phyloP scores from a whole-genome alignment of 495 filamentous ascomycete genomes.

The Xylaria intraflava region DNA sequence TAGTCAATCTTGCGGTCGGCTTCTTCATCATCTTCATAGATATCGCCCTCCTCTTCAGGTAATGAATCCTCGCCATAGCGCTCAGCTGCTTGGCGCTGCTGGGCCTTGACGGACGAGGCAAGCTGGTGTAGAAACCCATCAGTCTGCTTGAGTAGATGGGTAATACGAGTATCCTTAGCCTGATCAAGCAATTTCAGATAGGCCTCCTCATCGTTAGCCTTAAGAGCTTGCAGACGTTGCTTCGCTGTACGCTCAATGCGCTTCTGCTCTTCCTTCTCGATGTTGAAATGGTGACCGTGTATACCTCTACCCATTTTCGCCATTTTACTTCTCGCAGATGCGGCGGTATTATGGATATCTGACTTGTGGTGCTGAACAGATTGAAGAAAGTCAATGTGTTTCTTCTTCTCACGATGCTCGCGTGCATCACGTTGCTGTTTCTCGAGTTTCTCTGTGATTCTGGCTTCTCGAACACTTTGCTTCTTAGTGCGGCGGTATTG shows the following conservation, averaged over 20 bases:
- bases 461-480: slow-evolving; percentile 88
- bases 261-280: slow-evolving; percentile 98
- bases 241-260: slow-evolving; percentile 94
- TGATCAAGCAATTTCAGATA: slow-evolving; percentile 95
- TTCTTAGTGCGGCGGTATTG: slow-evolving; percentile 93
- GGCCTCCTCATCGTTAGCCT: slow-evolving; percentile 97
- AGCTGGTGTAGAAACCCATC: slow-evolving; percentile 96
- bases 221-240: slow-evolving; percentile 97
- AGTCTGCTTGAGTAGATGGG: slow-evolving; percentile 90
- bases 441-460: slow-evolving; percentile 96
- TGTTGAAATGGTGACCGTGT: slow-evolving; percentile 81
- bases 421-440: slow-evolving; percentile 96
- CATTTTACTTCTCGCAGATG: slow-evolving; percentile 49
- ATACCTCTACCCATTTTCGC: slow-evolving; percentile 85
- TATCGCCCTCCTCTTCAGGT: slow-evolving; percentile 53
- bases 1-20: slow-evolving; percentile 81
- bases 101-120: slow-evolving; percentile 81
- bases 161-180: slow-evolving; percentile 98
- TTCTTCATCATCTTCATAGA: slow-evolving; percentile 63
- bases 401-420: slow-evolving; percentile 90
- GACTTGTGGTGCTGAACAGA: slow-evolving; percentile 56
- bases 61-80: slow-evolving; percentile 62
- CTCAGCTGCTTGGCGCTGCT: slow-evolving; percentile 76
- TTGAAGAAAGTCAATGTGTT: slow-evolving; percentile 80
- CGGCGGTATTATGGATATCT: slow-evolving; percentile 35